These are phyloP conservation scores for Backusella sp. DNA, from an alignment of 192 early-diverging fungal genomes.

Conservation along the genomic window DNA sequence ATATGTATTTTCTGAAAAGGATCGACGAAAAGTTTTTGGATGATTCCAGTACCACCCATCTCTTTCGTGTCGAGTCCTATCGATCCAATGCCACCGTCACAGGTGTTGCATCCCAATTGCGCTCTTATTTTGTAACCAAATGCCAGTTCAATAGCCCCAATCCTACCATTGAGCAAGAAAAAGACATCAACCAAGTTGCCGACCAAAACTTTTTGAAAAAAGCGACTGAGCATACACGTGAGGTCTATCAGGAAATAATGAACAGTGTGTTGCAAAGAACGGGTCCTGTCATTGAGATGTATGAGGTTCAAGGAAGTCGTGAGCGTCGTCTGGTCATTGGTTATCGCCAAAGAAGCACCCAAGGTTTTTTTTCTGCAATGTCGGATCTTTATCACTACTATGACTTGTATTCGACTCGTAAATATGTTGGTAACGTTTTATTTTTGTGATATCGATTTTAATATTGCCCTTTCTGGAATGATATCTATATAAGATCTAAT, in stretches of 20 bases:
- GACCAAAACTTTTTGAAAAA: conserved; percentile 95
- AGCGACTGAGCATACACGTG: conserved; percentile 88
- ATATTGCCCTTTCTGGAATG: conserved; percentile 2
- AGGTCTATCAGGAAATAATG: conserved; percentile 87
- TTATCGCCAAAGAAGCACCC: conserved; percentile 87
- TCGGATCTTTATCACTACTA: conserved; percentile 99
- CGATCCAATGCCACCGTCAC: conserved; percentile 91
- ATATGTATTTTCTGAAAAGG: conserved; percentile 32
- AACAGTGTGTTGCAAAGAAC: conserved; percentile 80
- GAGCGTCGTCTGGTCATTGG: conserved; percentile 94
- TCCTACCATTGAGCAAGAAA: conserved; percentile 68
- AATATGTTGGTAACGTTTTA: conserved; percentile 77
- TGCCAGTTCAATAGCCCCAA: conserved; percentile 87
- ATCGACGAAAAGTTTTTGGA: conserved; percentile 94
- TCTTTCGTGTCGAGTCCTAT: conserved; percentile 94
- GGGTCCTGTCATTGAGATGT: conserved; percentile 96
- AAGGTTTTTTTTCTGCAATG: conserved; percentile 90
- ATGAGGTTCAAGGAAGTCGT: conserved; percentile 82
- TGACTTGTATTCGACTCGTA: conserved; percentile 90
- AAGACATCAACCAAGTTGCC: conserved; percentile 80
- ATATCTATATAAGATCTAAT: not conserved
- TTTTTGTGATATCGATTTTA: not conserved
- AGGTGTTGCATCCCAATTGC: conserved; percentile 73
- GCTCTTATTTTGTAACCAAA: conserved; percentile 92
- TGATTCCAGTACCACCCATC: conserved; percentile 57